These are phyloP conservation scores for Gastroboletus turbinatus DNA, from an alignment of 1,284 basidiomycete species.

Conservation along the genomic window DNA sequence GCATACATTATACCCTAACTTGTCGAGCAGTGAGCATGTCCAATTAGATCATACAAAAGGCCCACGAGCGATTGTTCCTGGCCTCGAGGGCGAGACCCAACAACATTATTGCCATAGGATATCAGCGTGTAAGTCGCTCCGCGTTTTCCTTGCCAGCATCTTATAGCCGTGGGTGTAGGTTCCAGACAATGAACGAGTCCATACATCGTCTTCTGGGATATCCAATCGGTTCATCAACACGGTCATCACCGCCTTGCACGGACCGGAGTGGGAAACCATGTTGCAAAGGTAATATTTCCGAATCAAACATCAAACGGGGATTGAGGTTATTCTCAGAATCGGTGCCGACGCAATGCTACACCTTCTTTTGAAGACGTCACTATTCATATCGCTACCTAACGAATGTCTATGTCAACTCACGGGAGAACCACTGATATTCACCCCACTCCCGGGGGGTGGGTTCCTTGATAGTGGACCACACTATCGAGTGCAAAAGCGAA, in stretches of 20 bases:
- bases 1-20: neutral
- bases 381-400: slow-evolving; percentile 75
- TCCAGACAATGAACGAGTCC: slow-evolving; percentile 9
- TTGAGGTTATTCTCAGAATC: slow-evolving; percentile 45
- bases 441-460: slow-evolving; percentile 27
- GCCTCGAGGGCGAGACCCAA: slow-evolving; percentile 38
- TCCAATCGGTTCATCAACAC: slow-evolving; percentile 74
- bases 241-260: slow-evolving; percentile 62
- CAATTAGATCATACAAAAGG: slow-evolving; percentile 56
- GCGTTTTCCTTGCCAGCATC: neutral
- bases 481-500: slow-evolving; percentile 22
- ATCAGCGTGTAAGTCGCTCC: slow-evolving; percentile 48
- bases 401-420: slow-evolving; percentile 81
- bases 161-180: slow-evolving; percentile 11
- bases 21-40: neutral
- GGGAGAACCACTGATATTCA: slow-evolving; percentile 62
- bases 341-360: slow-evolving; percentile 73
- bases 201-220: slow-evolving; percentile 39
- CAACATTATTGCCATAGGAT: slow-evolving; percentile 68
- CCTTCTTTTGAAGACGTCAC: slow-evolving; percentile 66
- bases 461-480: slow-evolving; percentile 12
- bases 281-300: slow-evolving; percentile 50
- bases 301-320: neutral
- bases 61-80: slow-evolving; percentile 52
- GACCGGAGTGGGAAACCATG: slow-evolving; percentile 65